Base-by-base conservation (phyloP, 306 rosid species). In the Oxytropis ochrocephala region DNA sequence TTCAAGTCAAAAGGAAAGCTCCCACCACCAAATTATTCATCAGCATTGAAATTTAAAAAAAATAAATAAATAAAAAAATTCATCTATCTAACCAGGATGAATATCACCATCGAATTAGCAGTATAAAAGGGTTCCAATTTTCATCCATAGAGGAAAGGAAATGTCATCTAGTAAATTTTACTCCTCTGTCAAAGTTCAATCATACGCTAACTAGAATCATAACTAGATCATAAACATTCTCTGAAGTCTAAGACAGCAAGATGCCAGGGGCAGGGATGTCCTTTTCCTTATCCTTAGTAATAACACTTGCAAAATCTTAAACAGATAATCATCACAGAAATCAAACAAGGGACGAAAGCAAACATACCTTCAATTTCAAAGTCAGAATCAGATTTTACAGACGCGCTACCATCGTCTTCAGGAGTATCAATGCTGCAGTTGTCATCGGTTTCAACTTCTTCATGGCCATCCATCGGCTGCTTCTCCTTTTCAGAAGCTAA, bases 401-500 rank as follows among this genome's bases (percentile, higher is more conserved):
- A 12, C 14, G 11, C 1, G 8, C 0, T 16, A 21, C 4, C 6
- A 73, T 59, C 67, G 6, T 49, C 76, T 14, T 68, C 81, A 61
- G 38, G 82, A 11, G 60, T 50, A 69, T 21, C 43, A 58, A 7
- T 47, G 16, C 32, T 11, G 13, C 44, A 5, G 61, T 5, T 48
- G 51, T 59, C 73, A 27, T 24, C 41, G 18, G 49, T 30, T 59
- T 59, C 64, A 7, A 16, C 74, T 38, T 67, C 62, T 33, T 0
- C 55, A 30, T 7, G 6, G 3, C 46, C 55, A 59, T 67, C 75
- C 53, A 3, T 27, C 11, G 71, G 65, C 49, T 51, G 67, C 61
- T 79, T 47, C 61, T 70, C 72, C 59, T 67, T 79, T 16, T 29
- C 75, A 59, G 61, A 12, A 64, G 2, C 52, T 47, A 35, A 67